Base-by-base conservation (phyloP, 1,284 basidiomycete genomes). In the Tilletiopsis washingtonensis region DNA sequence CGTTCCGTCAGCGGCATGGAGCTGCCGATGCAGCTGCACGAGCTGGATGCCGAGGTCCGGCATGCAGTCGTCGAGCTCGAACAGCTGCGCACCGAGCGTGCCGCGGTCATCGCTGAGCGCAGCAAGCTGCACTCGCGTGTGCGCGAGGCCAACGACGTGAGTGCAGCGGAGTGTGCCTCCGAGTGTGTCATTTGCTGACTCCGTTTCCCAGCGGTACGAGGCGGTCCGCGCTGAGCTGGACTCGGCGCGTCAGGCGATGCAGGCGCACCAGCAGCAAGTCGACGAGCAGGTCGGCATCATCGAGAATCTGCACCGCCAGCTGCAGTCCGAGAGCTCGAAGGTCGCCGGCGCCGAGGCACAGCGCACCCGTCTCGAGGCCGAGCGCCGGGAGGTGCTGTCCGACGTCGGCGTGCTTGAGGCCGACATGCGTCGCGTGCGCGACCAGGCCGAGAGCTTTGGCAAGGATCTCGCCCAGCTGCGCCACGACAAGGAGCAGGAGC, bases 221-320 rank as follows among this genome's bases (percentile, higher is more conserved):
- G 42, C 40, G 19, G 55, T 60, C 1, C 48, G 49, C 9, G 53
- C 51, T 14, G 64, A 66, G 20, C 52, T 66, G 6, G 48, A 43
- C 20, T 27, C 38, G 0, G 54, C 59, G 5, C 43, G 59, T 5
- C 39, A 46, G 9, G 59, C 64, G 0, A 29, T 64, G 19, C 46
- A 51, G 3, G 55, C 58, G 14, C 64, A 66, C 26, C 59, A 60
- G 39, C 29, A 47, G 27, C 64, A 66, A 45, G 43, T 66, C 34
- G 62, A 62, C 47, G 64, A 64, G 41, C 64, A 66, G 47, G 60
- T 61, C 4, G 50, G 49, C 38, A 54, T 54, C 42, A 60, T 66
- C 49, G 59, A 64, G 27, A 49, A 48, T 4, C 49, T 55, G 2
- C 64, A 66, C 43, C 47, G 49, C 3, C 56, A 53, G 9, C 38